A percentile compares a stretch with the other conserved stretches of the same genome.
phyloP scores from a whole-genome alignment of 495 filamentous ascomycete species.

The Letharia columbiana region DNA sequence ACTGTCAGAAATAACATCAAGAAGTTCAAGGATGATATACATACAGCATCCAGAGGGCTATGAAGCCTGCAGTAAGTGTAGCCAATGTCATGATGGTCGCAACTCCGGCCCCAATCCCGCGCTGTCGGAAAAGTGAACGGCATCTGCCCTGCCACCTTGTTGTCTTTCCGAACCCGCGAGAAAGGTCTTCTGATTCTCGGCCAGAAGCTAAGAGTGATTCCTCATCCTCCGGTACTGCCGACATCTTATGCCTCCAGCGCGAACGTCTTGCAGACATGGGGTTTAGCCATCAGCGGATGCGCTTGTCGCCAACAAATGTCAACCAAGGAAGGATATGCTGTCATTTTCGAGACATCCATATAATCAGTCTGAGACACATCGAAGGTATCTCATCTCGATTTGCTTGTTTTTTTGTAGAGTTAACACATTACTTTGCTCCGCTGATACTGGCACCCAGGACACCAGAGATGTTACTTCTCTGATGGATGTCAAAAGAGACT shows the following conservation, averaged over 20 bases:
- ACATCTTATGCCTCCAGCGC: background rate
- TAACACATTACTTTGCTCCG: background rate
- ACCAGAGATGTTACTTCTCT: background rate
- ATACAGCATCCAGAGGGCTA: constrained; percentile 6
- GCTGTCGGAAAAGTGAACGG: background rate
- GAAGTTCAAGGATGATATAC: background rate
- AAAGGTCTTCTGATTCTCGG: background rate
- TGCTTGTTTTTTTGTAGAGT: background rate
- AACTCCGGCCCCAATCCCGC: background rate
- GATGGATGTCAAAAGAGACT: background rate
- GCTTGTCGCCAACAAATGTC: background rate
- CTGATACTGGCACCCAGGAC: background rate
- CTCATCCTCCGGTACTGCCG: constrained; percentile 3
- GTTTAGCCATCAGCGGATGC: background rate
- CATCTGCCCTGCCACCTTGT: background rate
- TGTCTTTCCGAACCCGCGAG: background rate
- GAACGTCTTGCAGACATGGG: constrained; percentile 1
- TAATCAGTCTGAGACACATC: too few species aligned
- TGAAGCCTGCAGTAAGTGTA: background rate
- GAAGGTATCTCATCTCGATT: background rate
- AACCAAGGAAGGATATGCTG: background rate
- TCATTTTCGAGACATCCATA: background rate
- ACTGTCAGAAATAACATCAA: background rate
- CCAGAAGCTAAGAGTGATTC: constrained; percentile 1
- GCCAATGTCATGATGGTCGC: background rate